Evolutionary conservation across 225 moss, liverwort and hornwort species (phyloP).

Genomic region (Asterella californica): DNA sequence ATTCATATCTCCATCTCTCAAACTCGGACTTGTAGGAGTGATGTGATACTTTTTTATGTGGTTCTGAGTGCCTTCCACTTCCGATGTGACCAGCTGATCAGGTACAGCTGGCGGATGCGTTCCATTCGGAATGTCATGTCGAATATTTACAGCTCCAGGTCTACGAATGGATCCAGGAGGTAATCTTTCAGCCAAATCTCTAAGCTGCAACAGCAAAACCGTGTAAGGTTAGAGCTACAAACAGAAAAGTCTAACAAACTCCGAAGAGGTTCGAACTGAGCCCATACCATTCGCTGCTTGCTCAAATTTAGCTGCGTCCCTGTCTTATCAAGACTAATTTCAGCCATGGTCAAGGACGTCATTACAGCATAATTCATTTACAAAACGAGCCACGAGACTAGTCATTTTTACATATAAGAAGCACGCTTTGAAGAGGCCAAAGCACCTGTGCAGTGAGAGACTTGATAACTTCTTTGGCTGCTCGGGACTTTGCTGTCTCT

Average conservation of each 20-base stretch:
- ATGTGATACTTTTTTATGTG: conserved; percentile 48
- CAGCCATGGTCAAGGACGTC: not conserved
- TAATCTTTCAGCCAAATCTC: conserved; percentile 95
- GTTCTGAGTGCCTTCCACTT: conserved; percentile 43
- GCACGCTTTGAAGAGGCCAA: conserved; percentile 2
- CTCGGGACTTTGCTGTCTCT: conserved; percentile 49
- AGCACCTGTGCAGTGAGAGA: conserved; percentile 52
- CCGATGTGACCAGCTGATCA: conserved; percentile 44
- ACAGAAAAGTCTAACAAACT: too few relatives aligned
- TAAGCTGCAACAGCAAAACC: conserved; percentile 67
- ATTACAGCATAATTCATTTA: not conserved
- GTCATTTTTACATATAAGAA: not conserved
- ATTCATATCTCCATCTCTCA: conserved; percentile 54
- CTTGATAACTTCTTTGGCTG: conserved; percentile 54
- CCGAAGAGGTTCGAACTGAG: too few relatives aligned
- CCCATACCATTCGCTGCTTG: too few relatives aligned
- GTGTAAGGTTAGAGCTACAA: not conserved
- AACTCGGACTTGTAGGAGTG: conserved; percentile 47
- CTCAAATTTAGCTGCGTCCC: not conserved
- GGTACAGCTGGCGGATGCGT: conserved; percentile 53
- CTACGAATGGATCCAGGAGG: conserved; percentile 78
- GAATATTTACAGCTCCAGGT: conserved; percentile 56
- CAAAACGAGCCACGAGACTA: too few relatives aligned
- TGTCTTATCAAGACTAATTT: not conserved
- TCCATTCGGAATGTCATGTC: conserved; percentile 69